Base-by-base conservation (phyloP, 306 rosid genomes). In the Cucurbita moschata region DNA sequence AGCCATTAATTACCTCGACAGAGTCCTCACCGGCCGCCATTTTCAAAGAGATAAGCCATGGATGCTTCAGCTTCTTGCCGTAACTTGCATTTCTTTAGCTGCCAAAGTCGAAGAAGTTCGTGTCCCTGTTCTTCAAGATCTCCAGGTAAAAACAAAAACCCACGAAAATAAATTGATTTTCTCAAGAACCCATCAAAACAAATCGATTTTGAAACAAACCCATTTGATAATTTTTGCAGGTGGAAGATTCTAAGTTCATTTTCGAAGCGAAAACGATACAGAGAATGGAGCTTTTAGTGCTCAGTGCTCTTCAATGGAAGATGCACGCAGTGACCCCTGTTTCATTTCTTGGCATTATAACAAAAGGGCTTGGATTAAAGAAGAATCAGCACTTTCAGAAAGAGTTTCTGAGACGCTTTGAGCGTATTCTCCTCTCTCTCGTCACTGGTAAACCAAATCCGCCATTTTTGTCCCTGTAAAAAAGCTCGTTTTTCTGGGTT, bases 51-150 rank as follows among this genome's bases (percentile, higher is more conserved):
- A 90, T 70, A 88, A 89, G 85, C 96, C 96, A 12, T 91, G 99
- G 96, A 86, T 84, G 91, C 79, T 89, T 50, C 92, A 88, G 71
- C 99, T 94, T 47, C 92, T 88, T 51, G 89, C 96, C 60, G 91
- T 94, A 50, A 83, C 99, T 59, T 94, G 99, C 84, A 82, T 94
- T 81, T 91, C 99, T 73, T 14, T 94, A 50, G 99, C 97, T 3
- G 99, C 97, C 15, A 94, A 94, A 85, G 96, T 94, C 52, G 99
- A 94, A 81, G 99, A 94, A 77, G 88, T 91, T 77, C 87, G 86
- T 63, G 97, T 86, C 19, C 99, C 99, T 55, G 91, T 89, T 72
- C 99, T 94, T 77, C 84, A 89, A 53, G 96, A 94, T 78, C 87
- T 94, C 55, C 99, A 94, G 86, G 99, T 94, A 81, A 40, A 82